Base-by-base conservation (phyloP, 129 eudicot species). In the Pseudognaphalium luteoalbum region DNA sequence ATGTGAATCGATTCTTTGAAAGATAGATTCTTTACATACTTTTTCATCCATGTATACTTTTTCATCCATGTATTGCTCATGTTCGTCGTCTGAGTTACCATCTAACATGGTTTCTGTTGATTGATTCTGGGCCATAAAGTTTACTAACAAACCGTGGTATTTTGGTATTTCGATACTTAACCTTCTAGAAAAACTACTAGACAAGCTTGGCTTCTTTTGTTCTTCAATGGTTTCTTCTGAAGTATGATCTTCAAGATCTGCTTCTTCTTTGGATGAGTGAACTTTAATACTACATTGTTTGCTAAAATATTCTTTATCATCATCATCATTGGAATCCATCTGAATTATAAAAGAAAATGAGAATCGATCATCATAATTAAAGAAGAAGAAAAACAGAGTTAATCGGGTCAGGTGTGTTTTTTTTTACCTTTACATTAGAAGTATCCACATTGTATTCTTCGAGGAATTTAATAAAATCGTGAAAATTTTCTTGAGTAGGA, bases 401-500 rank as follows among this genome's bases (percentile, higher is more conserved):
- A 61, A 28, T 28, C 0, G 32, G 74, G 37, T 9, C 28, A 3
- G 52, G 20, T 20, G 66, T 41, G 44, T 52, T 73, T 10, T 67
- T 67, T 83, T 7, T 58, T 83, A 94, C 98, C 97, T 89, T 84
- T 63, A 95, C 90, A 73, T 83, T 75, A 20, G 87, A 68, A 54
- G 89, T 87, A 75, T 95, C 96, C 72, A 95, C 91, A 57, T 81
- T 58, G 65, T 91, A 87, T 66, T 91, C 97, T 67, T 32, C 81
- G 4, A 95, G 89, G 79, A 91, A 95, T 4, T 85, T 81, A 32
- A 87, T 17, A 33, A 95, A 91, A 68, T 91, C 96, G 77, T 87
- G 89, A 70, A 95, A 91, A 52, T 91, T 91, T 72, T 95, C 99
- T 62, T 77, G 78, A 7, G 97, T 95, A 6, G 99, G 99, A 41